A percentile compares a stretch with the other conserved stretches of the same genome.
Evolutionary conservation across 2,329 filamentous ascomycete genomes (phyloP).

Genomic region (Fusarium brachygibbosum): DNA sequence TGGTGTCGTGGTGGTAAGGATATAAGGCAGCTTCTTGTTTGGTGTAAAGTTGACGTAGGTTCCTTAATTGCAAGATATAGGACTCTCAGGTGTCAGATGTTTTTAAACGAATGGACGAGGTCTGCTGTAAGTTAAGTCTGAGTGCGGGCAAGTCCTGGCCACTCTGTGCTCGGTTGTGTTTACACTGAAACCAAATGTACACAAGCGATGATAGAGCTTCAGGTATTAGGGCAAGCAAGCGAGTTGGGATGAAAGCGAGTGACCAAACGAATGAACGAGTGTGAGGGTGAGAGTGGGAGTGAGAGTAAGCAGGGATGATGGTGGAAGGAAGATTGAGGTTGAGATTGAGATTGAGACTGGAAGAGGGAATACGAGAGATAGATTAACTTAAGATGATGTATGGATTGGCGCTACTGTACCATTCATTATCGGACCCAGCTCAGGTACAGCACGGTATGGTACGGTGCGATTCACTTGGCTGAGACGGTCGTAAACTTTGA

Average conservation of each 20-base stretch:
- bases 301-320: constrained; percentile 31
- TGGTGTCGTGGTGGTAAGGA: background rate
- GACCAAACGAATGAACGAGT: constrained; percentile 21
- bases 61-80: background rate
- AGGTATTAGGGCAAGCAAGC: constrained; percentile 7
- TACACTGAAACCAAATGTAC: constrained; percentile 27
- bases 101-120: constrained; percentile 16
- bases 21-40: constrained; percentile 7
- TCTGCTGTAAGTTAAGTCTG: constrained; percentile 12
- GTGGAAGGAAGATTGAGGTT: constrained; percentile 15
- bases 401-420: background rate
- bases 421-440: background rate
- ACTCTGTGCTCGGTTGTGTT: constrained; percentile 9
- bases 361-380: constrained; percentile 25
- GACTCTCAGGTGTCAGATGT: constrained; percentile 5
- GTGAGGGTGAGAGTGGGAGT: constrained; percentile 2
- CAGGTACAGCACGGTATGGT: background rate
- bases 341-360: constrained; percentile 3
- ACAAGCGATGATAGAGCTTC: constrained; percentile 10
- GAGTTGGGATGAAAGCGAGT: constrained; percentile 24
- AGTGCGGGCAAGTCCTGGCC: background rate
- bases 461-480: background rate
- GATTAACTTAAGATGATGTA: constrained; percentile 20
- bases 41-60: constrained; percentile 10
- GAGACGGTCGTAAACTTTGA: constrained; percentile 1